Evolutionary conservation across 2,329 filamentous ascomycete species (phyloP).

Genomic region (Penicillium sp.): DNA sequence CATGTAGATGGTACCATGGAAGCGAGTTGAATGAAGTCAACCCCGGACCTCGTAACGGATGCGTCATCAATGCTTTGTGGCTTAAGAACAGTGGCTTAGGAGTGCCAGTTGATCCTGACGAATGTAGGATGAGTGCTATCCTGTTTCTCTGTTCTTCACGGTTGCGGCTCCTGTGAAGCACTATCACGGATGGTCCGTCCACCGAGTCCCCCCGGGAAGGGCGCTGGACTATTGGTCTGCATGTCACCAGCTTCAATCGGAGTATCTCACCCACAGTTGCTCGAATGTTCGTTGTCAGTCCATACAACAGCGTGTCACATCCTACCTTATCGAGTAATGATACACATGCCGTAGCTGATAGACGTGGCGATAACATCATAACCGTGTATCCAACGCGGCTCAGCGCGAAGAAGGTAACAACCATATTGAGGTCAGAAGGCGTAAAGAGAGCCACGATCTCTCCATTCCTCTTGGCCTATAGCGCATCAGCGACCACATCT

Average conservation of each 20-base stretch:
- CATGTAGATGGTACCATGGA: constrained; percentile 53
- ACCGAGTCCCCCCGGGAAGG: constrained; percentile 8
- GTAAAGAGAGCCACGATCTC: constrained; percentile 46
- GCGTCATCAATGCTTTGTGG: constrained; percentile 46
- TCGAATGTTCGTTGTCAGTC: constrained; percentile 39
- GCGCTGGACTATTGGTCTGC: constrained; percentile 31
- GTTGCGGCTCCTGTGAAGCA: constrained; percentile 27
- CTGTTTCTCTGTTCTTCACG: constrained; percentile 36
- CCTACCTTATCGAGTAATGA: constrained; percentile 44
- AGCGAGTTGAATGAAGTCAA: constrained; percentile 50
- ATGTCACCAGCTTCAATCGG: constrained; percentile 29
- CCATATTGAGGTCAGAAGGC: constrained; percentile 48
- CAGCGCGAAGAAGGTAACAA: constrained; percentile 51
- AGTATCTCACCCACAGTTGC: constrained; percentile 37
- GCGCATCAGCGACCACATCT: background rate
- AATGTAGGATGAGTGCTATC: constrained; percentile 51
- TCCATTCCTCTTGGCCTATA: constrained; percentile 25
- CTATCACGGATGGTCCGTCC: constrained; percentile 23
- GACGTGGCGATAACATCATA: constrained; percentile 50
- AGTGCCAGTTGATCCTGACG: constrained; percentile 55
- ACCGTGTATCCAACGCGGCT: constrained; percentile 51
- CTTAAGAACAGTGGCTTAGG: constrained; percentile 54
- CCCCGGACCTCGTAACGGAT: constrained; percentile 41
- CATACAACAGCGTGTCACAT: constrained; percentile 44
- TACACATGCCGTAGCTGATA: constrained; percentile 47